Evolutionary conservation across 164 flowering plant genomes (phyloP), one percentile per base, ranked within the genome.

Genomic region (Aristolochia californica): DNA sequence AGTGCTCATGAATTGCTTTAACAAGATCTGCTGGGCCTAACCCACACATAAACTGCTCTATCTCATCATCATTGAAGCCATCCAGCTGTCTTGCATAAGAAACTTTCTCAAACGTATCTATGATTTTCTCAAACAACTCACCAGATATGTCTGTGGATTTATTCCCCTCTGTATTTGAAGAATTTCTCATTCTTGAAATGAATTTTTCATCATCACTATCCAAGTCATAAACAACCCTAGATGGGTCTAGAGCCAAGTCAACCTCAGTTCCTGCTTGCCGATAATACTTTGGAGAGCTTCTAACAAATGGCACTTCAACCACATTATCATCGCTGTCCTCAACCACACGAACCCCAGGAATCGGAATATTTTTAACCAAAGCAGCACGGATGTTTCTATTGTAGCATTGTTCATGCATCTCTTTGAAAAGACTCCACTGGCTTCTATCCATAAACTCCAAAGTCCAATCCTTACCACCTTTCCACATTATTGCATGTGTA

Each of bases 401-500:
- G 71, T 81, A 77, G 64, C 99, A 94, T 70, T 90, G 97, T 67
- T 82, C 96, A 71, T 94, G 81, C 93, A 94, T 78, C 77, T 88
- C 97, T 77, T 82, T 94, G 72, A 94, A 94, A 61, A 82, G 74
- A 27, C 63, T 57, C 97, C 97, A 94, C 67, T 90, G 96, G 67
- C 77, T 77, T 74, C 96, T 72, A 64, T 94, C 88, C 10, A 85
- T 75, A 64, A 94, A 94, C 66, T 94, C 99, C 75, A 94, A 72
- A 24, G 55, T 78, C 99, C 99, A 94, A 56, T 94, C 99, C 68
- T 90, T 94, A 58, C 91, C 99, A 58, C 97, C 99, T 77, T 78
- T 84, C 99, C 99, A 94, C 91, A 90, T 85, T 88, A 88, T 85
- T 30, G 88, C 93, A 87, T 90, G 95, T 15, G 95, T 85, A 58